These are phyloP conservation scores for Musa balbisiana DNA, from an alignment of 202 grass and related monocot species.

Conservation along the genomic window DNA sequence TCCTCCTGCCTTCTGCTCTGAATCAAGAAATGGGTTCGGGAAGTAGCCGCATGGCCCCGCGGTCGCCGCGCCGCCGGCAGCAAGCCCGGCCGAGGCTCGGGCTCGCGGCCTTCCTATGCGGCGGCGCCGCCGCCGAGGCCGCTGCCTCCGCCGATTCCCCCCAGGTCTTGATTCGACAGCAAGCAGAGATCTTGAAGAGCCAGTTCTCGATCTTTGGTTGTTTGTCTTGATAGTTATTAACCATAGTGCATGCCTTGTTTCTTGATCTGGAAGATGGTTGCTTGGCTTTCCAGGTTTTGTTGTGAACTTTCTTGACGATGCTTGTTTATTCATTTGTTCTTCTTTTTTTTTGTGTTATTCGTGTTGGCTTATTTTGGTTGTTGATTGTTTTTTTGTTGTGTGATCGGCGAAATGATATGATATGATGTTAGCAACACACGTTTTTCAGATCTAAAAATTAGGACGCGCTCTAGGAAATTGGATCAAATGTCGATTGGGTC, in stretches of 20 bases:
- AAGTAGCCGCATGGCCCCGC: constrained; percentile 48
- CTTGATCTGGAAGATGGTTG: neutral
- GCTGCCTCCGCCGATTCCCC: constrained; percentile 20
- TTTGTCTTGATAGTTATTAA: neutral
- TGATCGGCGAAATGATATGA: neutral
- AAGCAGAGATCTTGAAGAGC: too few species aligned
- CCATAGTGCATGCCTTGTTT: neutral
- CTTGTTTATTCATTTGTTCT: too few species aligned
- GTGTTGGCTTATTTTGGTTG: too few species aligned
- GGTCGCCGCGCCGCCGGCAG: constrained; percentile 4
- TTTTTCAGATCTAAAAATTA: neutral
- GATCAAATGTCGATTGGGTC: neutral
- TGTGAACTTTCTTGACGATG: neutral
- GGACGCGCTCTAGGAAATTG: neutral
- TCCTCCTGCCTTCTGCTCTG: neutral
- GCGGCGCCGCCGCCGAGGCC: constrained; percentile 25
- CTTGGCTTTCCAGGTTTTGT: neutral
- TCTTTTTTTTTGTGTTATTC: neutral
- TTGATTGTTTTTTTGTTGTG: neutral
- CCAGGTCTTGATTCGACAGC: constrained; percentile 31
- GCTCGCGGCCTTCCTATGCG: constrained; percentile 55
- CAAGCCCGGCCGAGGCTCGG: constrained; percentile 36
- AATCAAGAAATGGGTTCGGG: constrained; percentile 55
- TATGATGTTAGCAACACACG: neutral
- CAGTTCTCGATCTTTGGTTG: neutral